Conservation (phyloP, 2,329 filamentous ascomycete species). For the Xylariaceae sp. region DNA sequence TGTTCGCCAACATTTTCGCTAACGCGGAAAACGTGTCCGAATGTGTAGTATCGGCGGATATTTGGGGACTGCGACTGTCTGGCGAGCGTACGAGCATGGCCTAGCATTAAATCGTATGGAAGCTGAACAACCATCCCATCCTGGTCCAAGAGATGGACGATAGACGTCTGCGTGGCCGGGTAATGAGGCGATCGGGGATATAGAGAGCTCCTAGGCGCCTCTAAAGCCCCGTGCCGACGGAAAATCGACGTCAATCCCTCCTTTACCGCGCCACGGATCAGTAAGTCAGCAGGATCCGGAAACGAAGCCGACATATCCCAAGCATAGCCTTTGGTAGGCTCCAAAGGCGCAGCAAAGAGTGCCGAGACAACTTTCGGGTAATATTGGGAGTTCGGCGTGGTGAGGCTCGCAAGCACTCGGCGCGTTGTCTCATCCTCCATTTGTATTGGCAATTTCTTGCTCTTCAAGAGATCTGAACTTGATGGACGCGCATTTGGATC, state of each 20-base stretch:
- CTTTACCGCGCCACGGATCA: slow-evolving; percentile 69
- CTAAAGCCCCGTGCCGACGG: slow-evolving; percentile 80
- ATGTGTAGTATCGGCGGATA: slow-evolving; percentile 74
- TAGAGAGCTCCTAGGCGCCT: slow-evolving; percentile 66
- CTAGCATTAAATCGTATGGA: slow-evolving; percentile 89
- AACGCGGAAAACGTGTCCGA: slow-evolving; percentile 83
- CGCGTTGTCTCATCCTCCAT: slow-evolving; percentile 90
- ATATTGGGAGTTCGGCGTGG: slow-evolving; percentile 78
- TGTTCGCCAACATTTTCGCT: slow-evolving; percentile 66
- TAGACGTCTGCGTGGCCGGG: slow-evolving; percentile 49
- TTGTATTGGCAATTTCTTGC: slow-evolving; percentile 80
- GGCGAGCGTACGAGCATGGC: slow-evolving; percentile 79
- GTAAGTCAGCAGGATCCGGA: slow-evolving; percentile 53
- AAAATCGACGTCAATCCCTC: slow-evolving; percentile 73
- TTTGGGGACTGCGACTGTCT: slow-evolving; percentile 57
- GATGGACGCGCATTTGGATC: slow-evolving; percentile 77
- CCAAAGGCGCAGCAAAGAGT: slow-evolving; percentile 70
- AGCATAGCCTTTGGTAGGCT: slow-evolving; percentile 73
- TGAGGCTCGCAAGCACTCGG: slow-evolving; percentile 72
- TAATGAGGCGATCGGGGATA: slow-evolving; percentile 83
- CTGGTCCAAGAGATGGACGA: slow-evolving; percentile 73
- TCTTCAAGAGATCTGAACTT: slow-evolving; percentile 74
- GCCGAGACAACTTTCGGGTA: slow-evolving; percentile 86
- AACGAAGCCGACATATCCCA: slow-evolving; percentile 65
- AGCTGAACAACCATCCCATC: slow-evolving; percentile 86